Evolutionary conservation across 2,329 filamentous ascomycete genomes (phyloP), one percentile per base, ranked within the genome.

Genomic region (Botryotinia globosa): DNA sequence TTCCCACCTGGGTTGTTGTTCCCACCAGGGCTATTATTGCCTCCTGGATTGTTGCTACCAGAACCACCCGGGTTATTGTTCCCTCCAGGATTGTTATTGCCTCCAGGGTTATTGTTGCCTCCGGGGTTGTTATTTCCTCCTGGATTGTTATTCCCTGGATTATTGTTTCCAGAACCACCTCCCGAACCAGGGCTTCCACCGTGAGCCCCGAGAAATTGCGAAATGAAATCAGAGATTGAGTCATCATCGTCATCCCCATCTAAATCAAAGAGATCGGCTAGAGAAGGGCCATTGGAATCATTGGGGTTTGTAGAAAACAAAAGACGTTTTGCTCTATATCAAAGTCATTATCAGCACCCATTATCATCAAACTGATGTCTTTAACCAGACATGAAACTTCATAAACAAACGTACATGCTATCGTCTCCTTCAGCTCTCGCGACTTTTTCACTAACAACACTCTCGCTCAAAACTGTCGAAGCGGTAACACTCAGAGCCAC

Each of bases 391-490:
- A 25, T 61, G 5, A 20, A 16, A 0, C 4, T 37, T 37, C 42
- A 45, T 22, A 32, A 8, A 0, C 1, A 64, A 64, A 64, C 62
- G 25, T 65, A 65, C 63, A 65, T 22, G 44, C 20, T 22, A 16
- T 37, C 34, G 1, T 34, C 63, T 37, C 8, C 44, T 32, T 66
- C 32, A 20, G 63, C 32, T 51, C 63, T 66, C 22, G 63, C 63
- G 18, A 66, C 45, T 12, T 66, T 66, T 37, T 51, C 45, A 51
- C 63, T 20, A 51, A 51, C 45, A 66, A 32, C 22, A 29, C 25
- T 66, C 44, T 66, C 63, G 48, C 63, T 39, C 45, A 39, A 66
- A 51, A 51, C 63, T 22, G 63, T 66, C 44, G 63, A 66, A 22
- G 51, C 44, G 22, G 44, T 66, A 51, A 66, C 20, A 51, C 44